Percentiles rank a stretch among this genome's conserved stretches.
phyloP scores from a whole-genome alignment of 805 yeast genomes.

The Grigorovia humatica region DNA sequence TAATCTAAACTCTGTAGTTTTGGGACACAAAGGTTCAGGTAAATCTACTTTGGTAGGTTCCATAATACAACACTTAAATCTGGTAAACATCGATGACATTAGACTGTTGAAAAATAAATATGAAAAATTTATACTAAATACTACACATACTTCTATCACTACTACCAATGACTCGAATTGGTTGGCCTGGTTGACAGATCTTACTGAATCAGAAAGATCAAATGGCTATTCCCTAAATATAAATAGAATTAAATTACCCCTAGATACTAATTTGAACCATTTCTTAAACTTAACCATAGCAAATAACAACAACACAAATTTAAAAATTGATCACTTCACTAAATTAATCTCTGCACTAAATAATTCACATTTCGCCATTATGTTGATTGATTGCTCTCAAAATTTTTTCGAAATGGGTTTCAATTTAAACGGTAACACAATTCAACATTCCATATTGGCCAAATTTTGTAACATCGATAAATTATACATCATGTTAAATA shows the following conservation, averaged over 20 bases:
- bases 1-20: constrained; percentile 1
- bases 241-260: background rate
- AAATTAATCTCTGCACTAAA: background rate
- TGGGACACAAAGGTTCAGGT: constrained; percentile 10
- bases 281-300: background rate
- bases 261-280: background rate
- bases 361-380: constrained; percentile 1
- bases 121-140: constrained; percentile 1
- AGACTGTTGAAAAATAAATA: constrained; percentile 5
- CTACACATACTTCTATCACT: background rate
- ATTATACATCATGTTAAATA: constrained; percentile 24
- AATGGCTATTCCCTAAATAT: background rate
- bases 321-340: constrained; percentile 2
- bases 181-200: constrained; percentile 7
- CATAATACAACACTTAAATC: constrained; percentile 6
- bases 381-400: constrained; percentile 9
- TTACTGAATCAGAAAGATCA: constrained; percentile 2
- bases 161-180: background rate
- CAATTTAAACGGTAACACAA: constrained; percentile 8
- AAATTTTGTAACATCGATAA: background rate
- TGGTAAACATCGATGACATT: constrained; percentile 4
- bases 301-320: background rate
- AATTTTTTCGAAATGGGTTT: constrained; percentile 11
- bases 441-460: constrained; percentile 6
- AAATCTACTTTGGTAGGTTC: constrained; percentile 12